Conservation (phyloP, 257 asterid genomes). For the Forsythia suspensa region DNA sequence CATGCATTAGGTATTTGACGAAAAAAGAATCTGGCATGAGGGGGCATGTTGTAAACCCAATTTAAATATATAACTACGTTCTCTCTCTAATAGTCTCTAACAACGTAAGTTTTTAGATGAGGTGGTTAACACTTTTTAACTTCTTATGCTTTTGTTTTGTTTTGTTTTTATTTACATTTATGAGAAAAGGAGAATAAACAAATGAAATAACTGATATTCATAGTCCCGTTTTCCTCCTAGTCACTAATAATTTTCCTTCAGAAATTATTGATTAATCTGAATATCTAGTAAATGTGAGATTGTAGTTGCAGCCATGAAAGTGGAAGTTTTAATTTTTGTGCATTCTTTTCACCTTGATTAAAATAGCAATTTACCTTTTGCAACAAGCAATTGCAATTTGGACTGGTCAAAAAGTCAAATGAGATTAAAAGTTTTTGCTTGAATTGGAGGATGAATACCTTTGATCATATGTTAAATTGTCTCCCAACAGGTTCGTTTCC, state of each 20-base stretch:
- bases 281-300: not conserved
- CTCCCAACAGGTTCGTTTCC: slow-evolving; percentile 88
- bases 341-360: not conserved
- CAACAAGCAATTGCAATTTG: slow-evolving; percentile 12
- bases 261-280: no score
- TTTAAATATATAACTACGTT: not conserved
- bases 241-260: no score
- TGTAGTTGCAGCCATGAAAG: not conserved
- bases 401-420: slow-evolving; percentile 11
- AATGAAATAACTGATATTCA: no score
- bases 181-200: no score
- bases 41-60: not conserved
- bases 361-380: slow-evolving; percentile 9
- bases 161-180: not conserved
- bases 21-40: no score
- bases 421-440: slow-evolving; percentile 23
- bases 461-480: slow-evolving; percentile 21
- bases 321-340: not conserved
- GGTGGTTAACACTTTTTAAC: not conserved
- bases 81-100: not conserved
- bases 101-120: not conserved
- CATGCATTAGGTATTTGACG: not conserved
- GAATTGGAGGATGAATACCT: slow-evolving; percentile 19
- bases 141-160: not conserved
- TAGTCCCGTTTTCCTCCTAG: no score